Conservation (phyloP, 768 basidiomycete species). For the Ramaria sp. region DNA sequence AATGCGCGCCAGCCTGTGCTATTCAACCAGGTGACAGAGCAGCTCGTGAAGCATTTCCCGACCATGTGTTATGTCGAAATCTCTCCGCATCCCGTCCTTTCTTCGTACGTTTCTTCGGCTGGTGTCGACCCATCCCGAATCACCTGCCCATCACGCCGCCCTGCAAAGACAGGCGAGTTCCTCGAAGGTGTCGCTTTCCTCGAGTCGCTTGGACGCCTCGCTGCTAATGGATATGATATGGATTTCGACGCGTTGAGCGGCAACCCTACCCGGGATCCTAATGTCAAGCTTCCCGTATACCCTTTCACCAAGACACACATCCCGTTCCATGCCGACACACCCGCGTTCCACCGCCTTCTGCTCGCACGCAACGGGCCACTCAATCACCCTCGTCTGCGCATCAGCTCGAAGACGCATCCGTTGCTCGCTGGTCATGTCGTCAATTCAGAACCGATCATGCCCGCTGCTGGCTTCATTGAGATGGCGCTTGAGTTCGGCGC, state of each 20-base stretch:
- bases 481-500: slow-evolving; percentile 28
- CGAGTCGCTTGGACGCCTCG: slow-evolving; percentile 16
- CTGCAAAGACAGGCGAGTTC: slow-evolving; percentile 23
- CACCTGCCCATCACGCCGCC: slow-evolving; percentile 16
- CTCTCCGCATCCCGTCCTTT: slow-evolving; percentile 10
- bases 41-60: slow-evolving; percentile 15
- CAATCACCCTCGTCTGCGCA: slow-evolving; percentile 11
- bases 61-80: slow-evolving; percentile 11
- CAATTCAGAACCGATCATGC: slow-evolving; percentile 13
- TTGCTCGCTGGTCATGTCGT: slow-evolving; percentile 8
- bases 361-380: slow-evolving; percentile 13
- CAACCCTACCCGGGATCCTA: slow-evolving; percentile 8
- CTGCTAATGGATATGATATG: slow-evolving; percentile 9
- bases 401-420: slow-evolving; percentile 9
- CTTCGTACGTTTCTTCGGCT: slow-evolving; percentile 19
- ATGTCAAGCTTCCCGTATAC: slow-evolving; percentile 21
- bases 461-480: slow-evolving; percentile 13
- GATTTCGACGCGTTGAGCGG: slow-evolving; percentile 21
- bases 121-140: slow-evolving; percentile 22
- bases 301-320: slow-evolving; percentile 19
- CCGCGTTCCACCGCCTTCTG: slow-evolving; percentile 18
- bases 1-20: slow-evolving; percentile 27
- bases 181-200: slow-evolving; percentile 24
- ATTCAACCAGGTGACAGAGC: slow-evolving; percentile 24
- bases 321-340: slow-evolving; percentile 19